Conservation (phyloP, 2,329 filamentous ascomycete genomes). For the Colletotrichum sp. region DNA sequence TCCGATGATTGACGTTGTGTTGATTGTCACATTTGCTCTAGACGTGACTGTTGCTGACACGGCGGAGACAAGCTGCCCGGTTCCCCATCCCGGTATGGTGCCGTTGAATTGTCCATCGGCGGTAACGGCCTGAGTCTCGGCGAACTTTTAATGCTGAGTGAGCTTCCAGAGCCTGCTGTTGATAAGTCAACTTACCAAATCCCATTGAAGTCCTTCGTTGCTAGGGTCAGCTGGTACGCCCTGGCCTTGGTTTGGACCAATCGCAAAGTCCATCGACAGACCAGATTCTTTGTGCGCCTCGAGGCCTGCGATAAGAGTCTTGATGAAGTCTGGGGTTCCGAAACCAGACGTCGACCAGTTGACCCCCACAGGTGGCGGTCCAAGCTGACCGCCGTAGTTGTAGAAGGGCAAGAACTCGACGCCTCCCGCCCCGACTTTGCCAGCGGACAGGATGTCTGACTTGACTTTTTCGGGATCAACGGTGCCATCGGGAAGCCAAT, state of each 20-base stretch:
- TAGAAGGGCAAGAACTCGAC: conserved; percentile 30
- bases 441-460: conserved; percentile 23
- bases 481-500: conserved; percentile 31
- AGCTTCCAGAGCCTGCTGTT: fast-evolving
- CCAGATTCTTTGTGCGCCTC: conserved; percentile 29
- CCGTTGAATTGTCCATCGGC: conserved; percentile 31
- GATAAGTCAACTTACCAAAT: conserved; percentile 25
- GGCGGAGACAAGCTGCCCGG: neutral
- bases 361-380: conserved; percentile 19
- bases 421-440: conserved; percentile 25
- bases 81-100: conserved; percentile 39
- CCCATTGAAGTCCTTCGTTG: conserved; percentile 37
- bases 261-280: conserved; percentile 47
- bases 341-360: conserved; percentile 44
- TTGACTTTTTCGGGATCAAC: conserved; percentile 20
- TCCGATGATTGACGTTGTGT: neutral
- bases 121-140: conserved; percentile 33
- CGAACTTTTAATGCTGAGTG: neutral
- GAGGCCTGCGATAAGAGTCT: conserved; percentile 1
- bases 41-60: neutral
- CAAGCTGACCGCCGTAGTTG: conserved; percentile 25
- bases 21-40: neutral
- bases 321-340: conserved; percentile 34
- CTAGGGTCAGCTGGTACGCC: conserved; percentile 44
- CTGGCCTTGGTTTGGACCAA: conserved; percentile 52